These are phyloP conservation scores for Saccharomyces mikatae DNA, from an alignment of 805 yeast species.

Conservation along the genomic window DNA sequence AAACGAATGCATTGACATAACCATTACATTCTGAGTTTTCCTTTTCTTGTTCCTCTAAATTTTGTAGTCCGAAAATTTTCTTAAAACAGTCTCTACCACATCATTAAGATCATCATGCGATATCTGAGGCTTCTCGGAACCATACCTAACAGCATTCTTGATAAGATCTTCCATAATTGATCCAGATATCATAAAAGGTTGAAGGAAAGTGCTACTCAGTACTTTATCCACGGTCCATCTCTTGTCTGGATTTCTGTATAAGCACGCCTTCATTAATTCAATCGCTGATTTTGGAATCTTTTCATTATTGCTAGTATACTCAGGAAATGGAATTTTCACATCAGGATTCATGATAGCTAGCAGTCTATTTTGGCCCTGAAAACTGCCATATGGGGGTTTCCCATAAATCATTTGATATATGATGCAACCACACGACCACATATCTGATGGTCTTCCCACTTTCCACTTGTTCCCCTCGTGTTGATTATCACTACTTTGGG, in stretches of 20 bases:
- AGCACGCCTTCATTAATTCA: conserved; percentile 64
- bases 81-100: not conserved
- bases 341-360: conserved; percentile 83
- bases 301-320: conserved; percentile 49
- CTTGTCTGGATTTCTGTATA: conserved; percentile 58
- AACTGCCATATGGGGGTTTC: conserved; percentile 78
- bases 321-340: conserved; percentile 60
- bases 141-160: conserved; percentile 69
- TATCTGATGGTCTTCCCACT: conserved; percentile 91
- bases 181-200: conserved; percentile 66
- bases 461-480: conserved; percentile 40
- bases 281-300: conserved; percentile 62
- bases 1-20: not conserved
- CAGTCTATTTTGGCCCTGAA: conserved; percentile 66
- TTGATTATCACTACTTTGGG: conserved; percentile 19
- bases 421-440: conserved; percentile 97
- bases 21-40: not conserved
- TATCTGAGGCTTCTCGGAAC: conserved; percentile 67
- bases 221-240: conserved; percentile 61
- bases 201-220: conserved; percentile 54
- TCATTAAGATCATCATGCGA: not conserved
- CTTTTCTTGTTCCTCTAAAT: not conserved
- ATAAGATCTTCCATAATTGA: conserved; percentile 62
- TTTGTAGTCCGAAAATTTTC: not conserved
- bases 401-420: conserved; percentile 94